These are phyloP conservation scores for Dalbergia cochinchinensis DNA, from an alignment of 306 rosid species.

Conservation along the genomic window DNA sequence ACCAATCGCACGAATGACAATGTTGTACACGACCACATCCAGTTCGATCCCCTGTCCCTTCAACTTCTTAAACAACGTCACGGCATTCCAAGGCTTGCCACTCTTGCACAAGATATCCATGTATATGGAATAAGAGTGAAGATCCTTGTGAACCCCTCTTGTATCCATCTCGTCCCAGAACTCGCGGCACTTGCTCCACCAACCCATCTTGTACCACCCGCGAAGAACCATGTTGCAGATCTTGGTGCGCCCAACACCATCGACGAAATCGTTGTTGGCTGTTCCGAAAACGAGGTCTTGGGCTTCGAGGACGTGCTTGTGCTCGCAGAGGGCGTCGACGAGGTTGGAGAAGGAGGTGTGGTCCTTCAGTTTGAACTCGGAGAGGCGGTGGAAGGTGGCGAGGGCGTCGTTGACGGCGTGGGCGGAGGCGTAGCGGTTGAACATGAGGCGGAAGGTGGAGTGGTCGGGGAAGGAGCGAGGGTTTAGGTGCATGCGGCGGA, in stretches of 20 bases:
- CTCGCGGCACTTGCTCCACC: conserved; percentile 90
- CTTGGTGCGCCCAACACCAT: conserved; percentile 55
- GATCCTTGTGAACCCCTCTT: conserved; percentile 70
- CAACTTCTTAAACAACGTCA: conserved; percentile 74
- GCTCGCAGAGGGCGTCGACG: conserved; percentile 82
- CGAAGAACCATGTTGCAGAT: conserved; percentile 77
- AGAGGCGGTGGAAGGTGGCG: conserved; percentile 57
- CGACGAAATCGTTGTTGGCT: conserved; percentile 25
- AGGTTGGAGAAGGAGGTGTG: conserved; percentile 70
- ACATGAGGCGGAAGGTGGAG: conserved; percentile 76
- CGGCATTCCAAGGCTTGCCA: conserved; percentile 94
- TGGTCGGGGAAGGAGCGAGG: conserved; percentile 71
- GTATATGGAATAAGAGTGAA: conserved; percentile 80
- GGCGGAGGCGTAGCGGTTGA: conserved; percentile 79
- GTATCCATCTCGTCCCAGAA: conserved; percentile 92
- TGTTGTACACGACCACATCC: conserved; percentile 88
- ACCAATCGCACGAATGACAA: conserved; percentile 76
- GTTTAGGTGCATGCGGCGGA: conserved; percentile 64
- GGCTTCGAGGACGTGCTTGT: conserved; percentile 83
- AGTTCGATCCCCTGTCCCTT: conserved; percentile 65
- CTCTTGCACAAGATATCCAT: conserved; percentile 89
- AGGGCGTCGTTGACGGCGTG: conserved; percentile 75
- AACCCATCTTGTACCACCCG: conserved; percentile 82
- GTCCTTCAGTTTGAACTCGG: conserved; percentile 72
- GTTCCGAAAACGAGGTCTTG: conserved; percentile 70